Evolutionary conservation across 768 basidiomycete genomes (phyloP).

Genomic region (Chalciporus pseudorubinellus): DNA sequence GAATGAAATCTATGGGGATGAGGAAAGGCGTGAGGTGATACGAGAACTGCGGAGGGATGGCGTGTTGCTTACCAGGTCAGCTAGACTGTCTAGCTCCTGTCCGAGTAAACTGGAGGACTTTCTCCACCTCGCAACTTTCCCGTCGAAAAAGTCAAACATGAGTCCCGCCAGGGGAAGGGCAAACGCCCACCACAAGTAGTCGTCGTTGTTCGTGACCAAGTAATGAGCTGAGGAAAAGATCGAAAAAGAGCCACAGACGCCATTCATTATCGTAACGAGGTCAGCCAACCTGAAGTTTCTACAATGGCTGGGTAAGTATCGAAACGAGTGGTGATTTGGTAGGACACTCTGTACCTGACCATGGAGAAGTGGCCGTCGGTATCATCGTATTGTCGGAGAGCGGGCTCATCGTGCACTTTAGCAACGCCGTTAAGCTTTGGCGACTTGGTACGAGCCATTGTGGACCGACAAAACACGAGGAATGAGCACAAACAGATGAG

Average conservation of each 20-base stretch:
- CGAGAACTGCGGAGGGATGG: constrained; percentile 2
- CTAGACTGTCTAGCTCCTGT: constrained; percentile 95
- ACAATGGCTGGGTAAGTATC: constrained; percentile 14
- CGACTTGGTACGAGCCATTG: constrained; percentile 32
- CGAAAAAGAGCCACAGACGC: constrained; percentile 95
- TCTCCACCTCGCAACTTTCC: constrained; percentile 96
- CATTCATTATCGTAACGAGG: constrained; percentile 98
- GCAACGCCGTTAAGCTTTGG: constrained; percentile 20
- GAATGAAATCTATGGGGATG: constrained; percentile 77
- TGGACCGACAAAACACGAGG: constrained; percentile 1
- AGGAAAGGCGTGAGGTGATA: not conserved
- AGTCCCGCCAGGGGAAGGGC: constrained; percentile 87
- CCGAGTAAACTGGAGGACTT: constrained; percentile 94
- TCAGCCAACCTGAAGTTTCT: constrained; percentile 98
- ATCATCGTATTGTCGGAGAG: constrained; percentile 79
- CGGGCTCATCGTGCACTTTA: constrained; percentile 26
- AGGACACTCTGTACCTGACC: constrained; percentile 63
- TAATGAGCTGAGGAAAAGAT: constrained; percentile 92
- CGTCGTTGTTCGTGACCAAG: constrained; percentile 73
- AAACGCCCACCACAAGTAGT: constrained; percentile 85
- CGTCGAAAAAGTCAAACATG: constrained; percentile 97
- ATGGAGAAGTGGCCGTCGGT: constrained; percentile 96
- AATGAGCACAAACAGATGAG: constrained; percentile 4
- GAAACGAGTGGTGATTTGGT: constrained; percentile 11
- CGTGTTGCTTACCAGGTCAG: constrained; percentile 67